These are phyloP conservation scores for Diversispora eburnea DNA, from an alignment of 192 early-diverging fungal genomes.

Conservation along the genomic window DNA sequence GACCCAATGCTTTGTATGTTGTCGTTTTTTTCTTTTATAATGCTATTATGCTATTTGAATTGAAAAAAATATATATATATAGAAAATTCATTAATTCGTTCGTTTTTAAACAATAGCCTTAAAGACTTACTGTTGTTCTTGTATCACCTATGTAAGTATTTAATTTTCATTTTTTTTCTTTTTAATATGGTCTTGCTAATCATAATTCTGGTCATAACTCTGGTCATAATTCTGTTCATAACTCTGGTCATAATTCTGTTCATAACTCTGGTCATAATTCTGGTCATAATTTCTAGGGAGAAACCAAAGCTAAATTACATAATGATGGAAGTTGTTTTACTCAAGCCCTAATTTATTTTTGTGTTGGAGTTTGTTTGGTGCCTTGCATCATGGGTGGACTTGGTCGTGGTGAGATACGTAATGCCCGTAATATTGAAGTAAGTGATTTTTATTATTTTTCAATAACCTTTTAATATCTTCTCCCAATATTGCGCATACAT, in stretches of 20 bases:
- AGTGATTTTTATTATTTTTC: background rate
- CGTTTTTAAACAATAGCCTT: background rate
- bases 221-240: slow-evolving; percentile 2
- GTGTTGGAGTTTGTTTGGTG: background rate
- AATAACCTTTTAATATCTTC: background rate
- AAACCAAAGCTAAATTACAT: background rate
- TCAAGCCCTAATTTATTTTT: background rate
- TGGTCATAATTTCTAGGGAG: slow-evolving; percentile 1
- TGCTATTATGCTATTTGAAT: background rate
- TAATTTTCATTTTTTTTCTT: background rate
- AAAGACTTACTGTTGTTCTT: background rate
- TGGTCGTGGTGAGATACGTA: background rate
- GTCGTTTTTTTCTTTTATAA: background rate
- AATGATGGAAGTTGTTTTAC: background rate
- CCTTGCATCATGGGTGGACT: background rate
- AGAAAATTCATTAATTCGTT: background rate
- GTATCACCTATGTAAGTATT: background rate
- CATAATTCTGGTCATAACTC: background rate
- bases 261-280: background rate
- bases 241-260: background rate
- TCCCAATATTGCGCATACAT: background rate
- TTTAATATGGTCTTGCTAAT: background rate
- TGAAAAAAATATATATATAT: background rate
- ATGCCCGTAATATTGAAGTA: background rate
- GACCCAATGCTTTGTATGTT: background rate